Conservation (phyloP, 176 grass and related monocot genomes). For the Guadua angustifolia region DNA sequence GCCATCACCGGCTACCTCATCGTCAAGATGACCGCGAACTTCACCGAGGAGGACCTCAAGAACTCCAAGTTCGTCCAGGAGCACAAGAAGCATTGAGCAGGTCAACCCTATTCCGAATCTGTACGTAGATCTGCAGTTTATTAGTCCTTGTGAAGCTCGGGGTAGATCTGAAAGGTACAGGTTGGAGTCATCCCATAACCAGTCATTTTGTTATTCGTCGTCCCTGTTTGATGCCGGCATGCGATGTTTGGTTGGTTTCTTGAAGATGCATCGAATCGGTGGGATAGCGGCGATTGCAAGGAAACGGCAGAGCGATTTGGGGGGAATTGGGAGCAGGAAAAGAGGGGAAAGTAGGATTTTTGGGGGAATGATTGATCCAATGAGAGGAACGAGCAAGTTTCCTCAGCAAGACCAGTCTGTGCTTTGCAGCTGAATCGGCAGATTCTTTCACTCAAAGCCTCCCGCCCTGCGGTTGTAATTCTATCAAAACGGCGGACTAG, state of each 20-base stretch:
- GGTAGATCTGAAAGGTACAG: background rate
- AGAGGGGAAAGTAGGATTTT: background rate
- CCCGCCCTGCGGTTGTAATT: background rate
- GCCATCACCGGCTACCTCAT: slow-evolving; percentile 67
- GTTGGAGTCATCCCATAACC: background rate
- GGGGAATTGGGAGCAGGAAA: background rate
- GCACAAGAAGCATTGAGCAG: slow-evolving; percentile 56
- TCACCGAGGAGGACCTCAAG: slow-evolving; percentile 79
- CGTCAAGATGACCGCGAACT: slow-evolving; percentile 61
- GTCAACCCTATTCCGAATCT: background rate
- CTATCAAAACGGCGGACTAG: background rate
- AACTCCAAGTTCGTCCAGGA: slow-evolving; percentile 80
- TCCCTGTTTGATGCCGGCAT: background rate
- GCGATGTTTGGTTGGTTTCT: background rate
- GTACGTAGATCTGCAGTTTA: background rate
- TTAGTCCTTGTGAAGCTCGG: background rate
- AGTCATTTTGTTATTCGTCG: background rate
- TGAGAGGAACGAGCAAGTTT: background rate
- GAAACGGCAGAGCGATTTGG: background rate
- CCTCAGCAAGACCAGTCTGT: background rate
- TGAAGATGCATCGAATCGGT: background rate
- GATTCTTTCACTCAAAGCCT: no score
- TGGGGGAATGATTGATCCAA: background rate
- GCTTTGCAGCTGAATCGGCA: background rate
- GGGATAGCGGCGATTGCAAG: background rate